A percentile compares a stretch with the other conserved stretches of the same genome.
Conservation (phyloP, 1,284 basidiomycete genomes). For the Moniliella sp. region DNA sequence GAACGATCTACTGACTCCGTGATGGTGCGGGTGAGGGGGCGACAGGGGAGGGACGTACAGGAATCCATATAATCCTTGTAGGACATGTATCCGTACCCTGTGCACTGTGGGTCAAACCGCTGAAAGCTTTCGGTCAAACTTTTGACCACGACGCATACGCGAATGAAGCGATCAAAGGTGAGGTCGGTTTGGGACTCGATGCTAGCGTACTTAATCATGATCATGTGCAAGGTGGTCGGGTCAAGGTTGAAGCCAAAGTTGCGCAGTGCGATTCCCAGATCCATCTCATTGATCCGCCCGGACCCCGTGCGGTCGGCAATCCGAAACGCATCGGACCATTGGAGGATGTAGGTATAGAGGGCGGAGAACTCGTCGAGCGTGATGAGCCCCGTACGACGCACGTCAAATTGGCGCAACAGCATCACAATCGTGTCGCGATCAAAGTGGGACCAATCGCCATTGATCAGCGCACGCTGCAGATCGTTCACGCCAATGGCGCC, state of each 20-base stretch:
- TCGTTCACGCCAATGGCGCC: no score
- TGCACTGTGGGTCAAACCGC: slow-evolving; percentile 7
- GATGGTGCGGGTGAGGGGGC: no score
- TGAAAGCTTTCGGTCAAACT: slow-evolving; percentile 19
- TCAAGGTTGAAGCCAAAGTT: slow-evolving; percentile 18
- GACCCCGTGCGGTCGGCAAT: slow-evolving; percentile 77
- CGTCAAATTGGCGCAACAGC: no score
- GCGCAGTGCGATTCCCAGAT: slow-evolving; percentile 42
- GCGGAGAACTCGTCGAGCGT: slow-evolving; percentile 18
- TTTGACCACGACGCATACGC: slow-evolving; percentile 19
- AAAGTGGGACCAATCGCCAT: no score
- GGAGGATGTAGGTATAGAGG: slow-evolving; percentile 15
- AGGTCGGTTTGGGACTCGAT: no score
- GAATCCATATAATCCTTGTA: slow-evolving; percentile 4
- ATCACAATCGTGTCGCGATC: no score
- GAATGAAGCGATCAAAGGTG: slow-evolving; percentile 10
- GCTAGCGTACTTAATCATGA: slow-evolving; percentile 18
- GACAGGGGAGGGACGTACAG: no score
- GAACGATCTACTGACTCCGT: no score
- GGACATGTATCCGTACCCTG: slow-evolving; percentile 3
- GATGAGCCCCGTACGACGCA: no score
- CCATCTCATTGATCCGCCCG: slow-evolving; percentile 89
- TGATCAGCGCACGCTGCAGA: no score
- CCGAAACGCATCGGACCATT: slow-evolving; percentile 21
- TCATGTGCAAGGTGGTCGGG: slow-evolving; percentile 13